Evolutionary conservation across 306 rosid genomes (phyloP).

Genomic region (Dalbergia cultrata): DNA sequence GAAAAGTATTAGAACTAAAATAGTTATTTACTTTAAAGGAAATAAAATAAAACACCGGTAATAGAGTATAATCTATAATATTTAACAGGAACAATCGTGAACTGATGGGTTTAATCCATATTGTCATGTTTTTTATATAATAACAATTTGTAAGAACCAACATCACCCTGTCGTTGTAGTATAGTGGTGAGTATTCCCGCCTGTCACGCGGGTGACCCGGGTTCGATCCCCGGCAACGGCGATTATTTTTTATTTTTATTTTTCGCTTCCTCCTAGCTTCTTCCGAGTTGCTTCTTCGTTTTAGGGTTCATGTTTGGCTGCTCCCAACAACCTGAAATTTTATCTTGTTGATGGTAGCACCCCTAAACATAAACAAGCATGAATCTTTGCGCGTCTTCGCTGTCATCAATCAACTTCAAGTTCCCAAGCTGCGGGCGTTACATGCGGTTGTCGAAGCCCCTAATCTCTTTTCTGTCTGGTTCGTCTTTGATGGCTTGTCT

Average conservation of each 20-base stretch:
- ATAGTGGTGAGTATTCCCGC: conserved; percentile 65
- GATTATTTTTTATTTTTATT: background rate
- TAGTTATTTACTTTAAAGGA: no score
- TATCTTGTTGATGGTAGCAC: background rate
- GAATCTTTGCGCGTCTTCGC: conserved; percentile 56
- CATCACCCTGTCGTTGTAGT: conserved; percentile 48
- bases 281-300: background rate
- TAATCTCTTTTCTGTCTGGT: conserved; percentile 9
- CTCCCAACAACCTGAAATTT: background rate
- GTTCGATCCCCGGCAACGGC: conserved; percentile 74
- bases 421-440: conserved; percentile 46
- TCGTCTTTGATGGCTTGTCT: conserved; percentile 37
- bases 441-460: conserved; percentile 52
- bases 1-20: no score
- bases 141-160: no score
- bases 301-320: conserved; percentile 27
- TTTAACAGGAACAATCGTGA: no score
- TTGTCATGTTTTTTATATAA: no score
- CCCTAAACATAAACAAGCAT: conserved; percentile 18
- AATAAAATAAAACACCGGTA: no score
- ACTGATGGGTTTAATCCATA: no score
- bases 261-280: background rate
- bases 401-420: conserved; percentile 45
- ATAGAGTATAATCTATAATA: no score
- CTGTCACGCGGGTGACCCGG: conserved; percentile 61